Conservation (phyloP, 768 basidiomycete species). For the Baorangia bicolor region DNA sequence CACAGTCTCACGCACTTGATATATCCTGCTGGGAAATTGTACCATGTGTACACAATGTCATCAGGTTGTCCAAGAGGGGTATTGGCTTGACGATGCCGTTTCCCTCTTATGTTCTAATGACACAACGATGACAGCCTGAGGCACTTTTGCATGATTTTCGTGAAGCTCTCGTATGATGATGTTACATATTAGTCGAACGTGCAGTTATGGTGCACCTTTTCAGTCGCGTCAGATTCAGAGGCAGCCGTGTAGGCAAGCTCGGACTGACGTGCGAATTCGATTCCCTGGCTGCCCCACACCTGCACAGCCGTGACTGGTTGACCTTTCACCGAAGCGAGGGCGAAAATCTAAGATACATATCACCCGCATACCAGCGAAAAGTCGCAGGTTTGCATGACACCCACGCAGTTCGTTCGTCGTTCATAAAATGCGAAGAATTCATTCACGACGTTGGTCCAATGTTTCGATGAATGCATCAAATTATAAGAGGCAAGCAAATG, state of each 20-base stretch:
- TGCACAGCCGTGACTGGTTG: constrained; percentile 14
- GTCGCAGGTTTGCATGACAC: constrained; percentile 2
- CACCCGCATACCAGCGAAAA: not conserved
- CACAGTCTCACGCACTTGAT: not conserved
- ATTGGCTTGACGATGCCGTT: not conserved
- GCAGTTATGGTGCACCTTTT: not conserved
- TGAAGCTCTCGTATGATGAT: not conserved
- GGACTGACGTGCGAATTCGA: constrained; percentile 10
- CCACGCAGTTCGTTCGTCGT: not conserved
- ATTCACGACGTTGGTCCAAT: not conserved
- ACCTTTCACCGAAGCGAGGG: not conserved
- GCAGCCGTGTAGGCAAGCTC: not conserved
- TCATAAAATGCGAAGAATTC: not conserved
- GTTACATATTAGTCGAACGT: constrained; percentile 1
- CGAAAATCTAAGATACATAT: not conserved
- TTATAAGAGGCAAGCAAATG: constrained; percentile 3
- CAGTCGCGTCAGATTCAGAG: not conserved
- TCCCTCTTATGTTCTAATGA: constrained; percentile 7
- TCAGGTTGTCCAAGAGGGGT: not conserved
- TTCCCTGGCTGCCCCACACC: constrained; percentile 18
- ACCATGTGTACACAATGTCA: not conserved
- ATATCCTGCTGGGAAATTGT: constrained; percentile 1
- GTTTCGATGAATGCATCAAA: constrained; percentile 1
- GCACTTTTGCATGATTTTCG: not conserved
- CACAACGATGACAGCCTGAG: not conserved